Conservation (phyloP, 108 stramenopile species). For the Cylindrotheca closterium region DNA sequence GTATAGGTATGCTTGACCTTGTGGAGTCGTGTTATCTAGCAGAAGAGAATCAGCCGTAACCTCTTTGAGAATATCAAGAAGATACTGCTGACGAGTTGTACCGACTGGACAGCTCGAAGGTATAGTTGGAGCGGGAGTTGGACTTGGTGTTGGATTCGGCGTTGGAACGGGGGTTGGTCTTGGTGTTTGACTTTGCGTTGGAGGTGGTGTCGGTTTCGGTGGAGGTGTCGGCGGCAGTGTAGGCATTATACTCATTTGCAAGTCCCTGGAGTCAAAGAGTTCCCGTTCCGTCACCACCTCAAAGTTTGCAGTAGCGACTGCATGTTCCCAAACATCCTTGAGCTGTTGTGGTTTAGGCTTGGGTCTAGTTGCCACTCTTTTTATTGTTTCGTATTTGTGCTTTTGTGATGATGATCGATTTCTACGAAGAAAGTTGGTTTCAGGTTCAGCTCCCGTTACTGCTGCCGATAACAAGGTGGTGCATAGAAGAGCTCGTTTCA, state of each 20-base stretch:
- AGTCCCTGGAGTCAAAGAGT: constrained; percentile 1
- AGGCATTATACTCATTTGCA: constrained; percentile 33
- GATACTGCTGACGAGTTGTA: constrained; percentile 22
- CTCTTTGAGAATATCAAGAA: constrained; percentile 10
- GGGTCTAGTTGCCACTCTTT: no score
- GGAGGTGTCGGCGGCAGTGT: constrained; percentile 2
- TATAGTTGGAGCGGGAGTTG: neutral
- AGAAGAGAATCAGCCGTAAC: constrained; percentile 19
- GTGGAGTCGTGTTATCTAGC: constrained; percentile 34
- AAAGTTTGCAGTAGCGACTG: constrained; percentile 11
- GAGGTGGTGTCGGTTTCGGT: constrained; percentile 1
- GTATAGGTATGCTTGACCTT: constrained; percentile 38
- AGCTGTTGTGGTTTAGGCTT: constrained; percentile 6
- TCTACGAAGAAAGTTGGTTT: no score
- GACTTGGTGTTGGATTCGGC: neutral
- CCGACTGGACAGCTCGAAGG: constrained; percentile 22
- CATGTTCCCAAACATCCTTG: constrained; percentile 26
- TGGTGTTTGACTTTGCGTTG: constrained; percentile 7
- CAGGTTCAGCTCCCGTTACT: no score
- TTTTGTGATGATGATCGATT: no score
- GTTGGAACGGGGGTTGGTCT: neutral
- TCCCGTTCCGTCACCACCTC: constrained; percentile 19
- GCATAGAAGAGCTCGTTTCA: no score
- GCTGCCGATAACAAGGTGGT: no score
- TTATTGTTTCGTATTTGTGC: no score